Percentiles rank a stretch among this genome's conserved stretches.
phyloP scores from a whole-genome alignment of 2,329 filamentous ascomycete genomes.

The Fusarium haematococcum region DNA sequence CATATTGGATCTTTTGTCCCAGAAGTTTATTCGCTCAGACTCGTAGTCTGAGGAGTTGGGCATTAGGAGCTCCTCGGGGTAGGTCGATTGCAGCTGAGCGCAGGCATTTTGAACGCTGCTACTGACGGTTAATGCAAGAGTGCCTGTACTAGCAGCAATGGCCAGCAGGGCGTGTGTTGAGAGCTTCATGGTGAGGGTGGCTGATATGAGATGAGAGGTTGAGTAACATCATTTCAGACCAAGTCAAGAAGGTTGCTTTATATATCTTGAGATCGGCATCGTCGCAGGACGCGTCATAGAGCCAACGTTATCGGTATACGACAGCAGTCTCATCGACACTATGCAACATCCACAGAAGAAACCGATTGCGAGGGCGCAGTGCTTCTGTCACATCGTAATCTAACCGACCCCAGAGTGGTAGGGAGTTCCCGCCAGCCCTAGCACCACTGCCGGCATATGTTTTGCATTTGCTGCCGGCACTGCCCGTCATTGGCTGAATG shows the following conservation, averaged over 20 bases:
- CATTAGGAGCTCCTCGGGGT: background rate
- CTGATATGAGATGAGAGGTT: background rate
- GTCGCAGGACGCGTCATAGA: background rate
- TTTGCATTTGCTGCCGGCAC: background rate
- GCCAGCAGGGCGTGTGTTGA: background rate
- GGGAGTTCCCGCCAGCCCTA: background rate
- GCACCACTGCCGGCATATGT: background rate
- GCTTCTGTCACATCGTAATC: background rate
- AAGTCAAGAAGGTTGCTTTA: too few relatives aligned
- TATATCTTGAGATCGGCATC: background rate
- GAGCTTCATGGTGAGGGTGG: background rate
- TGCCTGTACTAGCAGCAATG: background rate
- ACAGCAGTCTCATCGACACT: background rate
- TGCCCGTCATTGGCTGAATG: background rate
- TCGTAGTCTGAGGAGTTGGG: background rate
- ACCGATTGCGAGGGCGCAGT: background rate
- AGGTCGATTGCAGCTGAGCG: background rate
- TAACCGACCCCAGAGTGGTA: background rate
- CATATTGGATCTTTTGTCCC: background rate
- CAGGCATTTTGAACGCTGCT: background rate
- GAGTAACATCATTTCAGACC: too few relatives aligned
- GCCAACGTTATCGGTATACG: background rate
- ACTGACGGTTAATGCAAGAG: background rate
- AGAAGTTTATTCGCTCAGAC: background rate
- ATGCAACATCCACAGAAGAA: background rate